phyloP scores from a whole-genome alignment of 805 yeast genomes.

The Ogataea methanolica region DNA sequence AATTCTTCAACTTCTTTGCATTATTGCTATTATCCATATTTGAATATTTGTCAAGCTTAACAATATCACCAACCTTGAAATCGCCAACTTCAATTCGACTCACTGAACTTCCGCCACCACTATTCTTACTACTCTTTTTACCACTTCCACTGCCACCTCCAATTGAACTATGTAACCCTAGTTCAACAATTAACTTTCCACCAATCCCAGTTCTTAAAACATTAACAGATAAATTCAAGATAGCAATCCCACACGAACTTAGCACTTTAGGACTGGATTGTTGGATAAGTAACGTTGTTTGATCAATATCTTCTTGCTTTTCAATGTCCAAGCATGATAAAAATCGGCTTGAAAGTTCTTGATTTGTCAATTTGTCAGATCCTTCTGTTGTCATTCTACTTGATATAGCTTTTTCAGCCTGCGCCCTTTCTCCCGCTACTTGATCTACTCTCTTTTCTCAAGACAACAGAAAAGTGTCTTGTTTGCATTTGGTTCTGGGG shows the following conservation, averaged over 20 bases:
- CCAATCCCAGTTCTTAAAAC: conserved; percentile 73
- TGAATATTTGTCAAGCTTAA: conserved; percentile 49
- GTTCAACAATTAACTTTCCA: conserved; percentile 65
- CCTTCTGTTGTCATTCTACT: too few species aligned
- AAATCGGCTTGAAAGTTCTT: conserved; percentile 32
- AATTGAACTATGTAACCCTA: conserved; percentile 47
- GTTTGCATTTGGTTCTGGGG: too few species aligned
- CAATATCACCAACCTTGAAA: conserved; percentile 73
- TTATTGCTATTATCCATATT: conserved; percentile 12
- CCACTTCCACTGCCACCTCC: conserved; percentile 17
- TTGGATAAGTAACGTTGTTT: conserved; percentile 38
- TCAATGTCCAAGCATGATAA: conserved; percentile 42
- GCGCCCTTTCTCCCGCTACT: too few species aligned
- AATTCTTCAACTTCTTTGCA: conserved; percentile 22
- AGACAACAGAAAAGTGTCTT: too few species aligned
- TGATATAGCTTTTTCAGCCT: too few species aligned
- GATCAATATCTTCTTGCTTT: conserved; percentile 47
- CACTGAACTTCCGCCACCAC: neutral
- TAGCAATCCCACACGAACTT: conserved; percentile 71
- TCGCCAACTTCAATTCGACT: conserved; percentile 40
- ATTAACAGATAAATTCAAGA: conserved; percentile 57
- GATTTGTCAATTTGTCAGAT: conserved; percentile 7
- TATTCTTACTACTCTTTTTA: conserved; percentile 22
- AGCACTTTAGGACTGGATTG: conserved; percentile 57
- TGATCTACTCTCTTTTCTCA: too few species aligned